Evolutionary conservation across 129 eudicot genomes (phyloP).

Genomic region (Oenanthe sinensis): DNA sequence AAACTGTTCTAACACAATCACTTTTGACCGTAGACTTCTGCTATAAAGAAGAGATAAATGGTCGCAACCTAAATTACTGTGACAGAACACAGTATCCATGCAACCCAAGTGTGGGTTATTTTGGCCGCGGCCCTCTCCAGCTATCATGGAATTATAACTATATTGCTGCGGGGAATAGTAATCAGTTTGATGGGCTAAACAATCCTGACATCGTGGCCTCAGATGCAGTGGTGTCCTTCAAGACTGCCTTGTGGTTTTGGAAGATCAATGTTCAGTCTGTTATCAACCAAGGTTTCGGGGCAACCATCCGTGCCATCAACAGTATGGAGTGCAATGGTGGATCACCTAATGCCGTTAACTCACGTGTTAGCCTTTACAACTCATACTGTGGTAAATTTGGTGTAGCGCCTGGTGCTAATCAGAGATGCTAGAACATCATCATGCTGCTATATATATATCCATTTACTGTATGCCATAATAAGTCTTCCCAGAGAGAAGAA

Average conservation of each 20-base stretch:
- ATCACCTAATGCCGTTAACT: neutral
- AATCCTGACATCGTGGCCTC: slow-evolving; percentile 28
- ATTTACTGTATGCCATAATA: neutral
- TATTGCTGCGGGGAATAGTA: slow-evolving; percentile 19
- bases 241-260: slow-evolving; percentile 31
- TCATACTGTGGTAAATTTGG: neutral
- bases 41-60: slow-evolving; percentile 13
- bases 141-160: slow-evolving; percentile 21
- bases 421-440: slow-evolving; percentile 6
- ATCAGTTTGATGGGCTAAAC: slow-evolving; percentile 17
- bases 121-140: slow-evolving; percentile 25
- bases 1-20: neutral
- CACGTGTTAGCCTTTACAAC: neutral
- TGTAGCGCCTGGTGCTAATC: slow-evolving; percentile 11
- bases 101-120: slow-evolving; percentile 9
- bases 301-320: neutral
- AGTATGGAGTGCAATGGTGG: neutral
- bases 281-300: slow-evolving; percentile 7
- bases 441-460: neutral
- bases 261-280: slow-evolving; percentile 18
- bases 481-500: neutral
- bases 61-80: slow-evolving; percentile 11
- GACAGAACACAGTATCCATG: slow-evolving; percentile 10
- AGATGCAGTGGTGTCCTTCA: slow-evolving; percentile 21
- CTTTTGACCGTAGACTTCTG: neutral